Base-by-base conservation (phyloP, 129 eudicot genomes). In the Tagetes erecta region DNA sequence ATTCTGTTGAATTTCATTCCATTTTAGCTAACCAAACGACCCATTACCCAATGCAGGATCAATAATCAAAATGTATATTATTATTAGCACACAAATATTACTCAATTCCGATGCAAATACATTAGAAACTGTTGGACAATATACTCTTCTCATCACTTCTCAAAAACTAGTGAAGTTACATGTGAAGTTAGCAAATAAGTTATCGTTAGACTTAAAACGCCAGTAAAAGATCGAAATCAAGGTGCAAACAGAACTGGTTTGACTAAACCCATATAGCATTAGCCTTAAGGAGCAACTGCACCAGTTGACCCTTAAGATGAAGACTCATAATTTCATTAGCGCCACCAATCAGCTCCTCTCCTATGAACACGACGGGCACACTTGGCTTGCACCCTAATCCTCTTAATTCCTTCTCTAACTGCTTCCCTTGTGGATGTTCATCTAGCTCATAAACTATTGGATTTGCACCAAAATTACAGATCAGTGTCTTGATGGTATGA, bases 251-350 rank as follows among this genome's bases (percentile, higher is more conserved):
- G 8, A 33, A 37, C 63, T 70, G 51, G 71, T 36, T 50, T 5
- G 3, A 62, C 67, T 76, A 76, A 67, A 76, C 57, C 80, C 80
- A 76, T 53, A 76, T 76, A 33, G 80, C 97, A 36, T 84, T 82
- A 39, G 92, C 95, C 74, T 81, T 78, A 1, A 52, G 78, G 64
- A 91, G 95, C 81, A 78, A 53, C 31, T 90, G 82, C 50, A 70
- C 87, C 60, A 91, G 82, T 71, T 82, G 66, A 14, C 89, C 86
- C 69, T 80, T 81, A 42, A 88, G 64, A 70, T 84, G 86, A 45
- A 92, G 95, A 80, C 89, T 89, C 83, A 89, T 86, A 44, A 89
- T 71, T 69, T 87, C 90, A 84, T 89, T 79, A 57, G 97, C 70
- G 36, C 96, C 96, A 36, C 90, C 96, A 52, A 90, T 58, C 44